Percentiles rank a stretch among this genome's conserved stretches.
Evolutionary conservation across 2,329 filamentous ascomycete species (phyloP).

Genomic region (Aspergillus fructus): DNA sequence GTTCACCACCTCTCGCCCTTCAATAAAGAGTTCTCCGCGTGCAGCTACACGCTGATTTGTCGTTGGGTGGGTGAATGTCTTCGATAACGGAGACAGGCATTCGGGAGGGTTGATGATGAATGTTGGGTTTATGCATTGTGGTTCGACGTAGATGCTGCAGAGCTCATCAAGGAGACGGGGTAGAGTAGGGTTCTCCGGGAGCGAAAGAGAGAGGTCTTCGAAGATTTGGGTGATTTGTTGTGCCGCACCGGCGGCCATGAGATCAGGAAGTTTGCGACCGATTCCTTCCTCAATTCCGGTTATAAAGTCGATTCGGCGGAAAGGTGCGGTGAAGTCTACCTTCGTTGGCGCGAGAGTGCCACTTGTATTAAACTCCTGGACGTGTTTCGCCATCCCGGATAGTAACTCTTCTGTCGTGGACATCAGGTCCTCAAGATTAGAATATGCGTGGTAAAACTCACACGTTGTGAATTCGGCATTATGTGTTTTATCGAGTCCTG

Average conservation of each 20-base stretch:
- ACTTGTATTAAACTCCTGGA: constrained; percentile 44
- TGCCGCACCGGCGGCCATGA: constrained; percentile 56
- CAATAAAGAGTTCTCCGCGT: constrained; percentile 80
- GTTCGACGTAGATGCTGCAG: constrained; percentile 74
- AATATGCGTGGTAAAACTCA: constrained; percentile 91
- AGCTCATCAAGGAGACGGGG: constrained; percentile 79
- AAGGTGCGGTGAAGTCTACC: constrained; percentile 59
- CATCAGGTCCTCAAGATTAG: constrained; percentile 73
- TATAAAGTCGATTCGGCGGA: constrained; percentile 75
- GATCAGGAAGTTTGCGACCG: constrained; percentile 63
- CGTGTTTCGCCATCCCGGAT: constrained; percentile 55
- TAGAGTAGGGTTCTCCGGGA: constrained; percentile 56
- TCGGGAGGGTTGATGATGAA: constrained; percentile 90
- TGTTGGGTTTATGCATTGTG: constrained; percentile 68
- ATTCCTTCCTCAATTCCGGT: constrained; percentile 71
- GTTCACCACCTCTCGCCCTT: constrained; percentile 81
- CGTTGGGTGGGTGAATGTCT: constrained; percentile 71
- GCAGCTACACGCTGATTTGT: constrained; percentile 74
- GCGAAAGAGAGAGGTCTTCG: constrained; percentile 46
- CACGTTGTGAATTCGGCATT: constrained; percentile 98
- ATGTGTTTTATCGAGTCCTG: constrained; percentile 76
- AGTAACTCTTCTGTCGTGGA: constrained; percentile 72
- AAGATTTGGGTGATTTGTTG: constrained; percentile 59
- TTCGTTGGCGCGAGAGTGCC: constrained; percentile 49
- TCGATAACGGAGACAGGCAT: constrained; percentile 86